Conservation (phyloP, 2,329 filamentous ascomycete genomes). For the Pestalotiopsis sp. region DNA sequence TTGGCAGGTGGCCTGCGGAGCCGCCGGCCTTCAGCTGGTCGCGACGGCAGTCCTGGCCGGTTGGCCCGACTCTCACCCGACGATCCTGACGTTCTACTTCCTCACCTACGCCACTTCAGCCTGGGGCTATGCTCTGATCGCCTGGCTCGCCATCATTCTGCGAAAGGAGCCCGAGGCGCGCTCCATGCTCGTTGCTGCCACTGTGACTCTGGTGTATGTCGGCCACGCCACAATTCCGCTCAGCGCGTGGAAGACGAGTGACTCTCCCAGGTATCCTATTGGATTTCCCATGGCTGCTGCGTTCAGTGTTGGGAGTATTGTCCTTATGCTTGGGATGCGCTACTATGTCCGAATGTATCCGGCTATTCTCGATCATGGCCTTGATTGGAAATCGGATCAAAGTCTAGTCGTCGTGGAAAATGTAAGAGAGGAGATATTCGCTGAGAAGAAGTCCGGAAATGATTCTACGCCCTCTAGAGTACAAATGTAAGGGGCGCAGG, state of each 20-base stretch:
- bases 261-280: conserved; percentile 37
- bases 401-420: background rate
- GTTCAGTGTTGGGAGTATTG: conserved; percentile 33
- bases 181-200: conserved; percentile 37
- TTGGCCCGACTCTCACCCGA: conserved; percentile 34
- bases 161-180: conserved; percentile 39
- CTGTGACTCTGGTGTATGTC: conserved; percentile 40
- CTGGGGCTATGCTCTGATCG: conserved; percentile 35
- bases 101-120: conserved; percentile 37
- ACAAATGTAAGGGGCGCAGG: background rate
- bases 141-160: conserved; percentile 37
- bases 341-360: conserved; percentile 28
- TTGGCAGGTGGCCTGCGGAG: conserved; percentile 38
- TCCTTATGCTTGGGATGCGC: conserved; percentile 33
- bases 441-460: background rate
- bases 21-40: conserved; percentile 20
- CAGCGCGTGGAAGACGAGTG: conserved; percentile 35
- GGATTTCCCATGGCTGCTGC: conserved; percentile 39
- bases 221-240: conserved; percentile 41
- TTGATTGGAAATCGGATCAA: conserved; percentile 10
- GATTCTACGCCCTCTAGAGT: background rate
- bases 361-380: conserved; percentile 19
- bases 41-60: conserved; percentile 35
- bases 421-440: background rate
- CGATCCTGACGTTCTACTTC: conserved; percentile 38